These are phyloP conservation scores for Carex scoparia DNA, from an alignment of 176 grass and related monocot genomes.

Conservation along the genomic window DNA sequence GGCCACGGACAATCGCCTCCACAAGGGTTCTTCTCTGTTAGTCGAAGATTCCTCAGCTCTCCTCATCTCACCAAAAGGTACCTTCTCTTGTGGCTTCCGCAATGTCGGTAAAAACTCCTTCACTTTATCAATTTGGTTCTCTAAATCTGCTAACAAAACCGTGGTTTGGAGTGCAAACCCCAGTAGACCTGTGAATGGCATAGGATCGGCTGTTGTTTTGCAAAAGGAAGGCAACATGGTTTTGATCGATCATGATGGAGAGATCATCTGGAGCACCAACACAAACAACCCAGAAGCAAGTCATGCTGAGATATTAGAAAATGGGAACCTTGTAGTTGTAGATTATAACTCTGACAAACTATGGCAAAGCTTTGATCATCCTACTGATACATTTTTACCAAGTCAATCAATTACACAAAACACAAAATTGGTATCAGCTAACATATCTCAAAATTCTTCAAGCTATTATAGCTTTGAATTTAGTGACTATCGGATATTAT, in stretches of 20 bases:
- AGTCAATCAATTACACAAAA: slow-evolving; percentile 20
- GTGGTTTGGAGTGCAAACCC: slow-evolving; percentile 37
- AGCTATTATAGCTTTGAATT: slow-evolving; percentile 27
- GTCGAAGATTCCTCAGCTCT: slow-evolving; percentile 18
- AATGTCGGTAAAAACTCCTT: slow-evolving; percentile 28
- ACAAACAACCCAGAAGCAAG: not conserved
- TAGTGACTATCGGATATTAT: slow-evolving; percentile 22
- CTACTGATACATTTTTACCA: slow-evolving; percentile 30
- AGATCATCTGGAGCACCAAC: slow-evolving; percentile 34
- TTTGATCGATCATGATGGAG: slow-evolving; percentile 29
- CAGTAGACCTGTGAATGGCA: slow-evolving; percentile 1
- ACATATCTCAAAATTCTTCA: slow-evolving; percentile 8
- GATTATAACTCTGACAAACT: slow-evolving; percentile 5
- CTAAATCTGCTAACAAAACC: slow-evolving; percentile 15
- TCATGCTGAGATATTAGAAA: slow-evolving; percentile 12
- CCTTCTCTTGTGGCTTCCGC: slow-evolving; percentile 47
- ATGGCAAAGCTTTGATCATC: slow-evolving; percentile 32
- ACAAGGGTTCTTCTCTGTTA: slow-evolving; percentile 24
- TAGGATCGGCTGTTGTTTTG: slow-evolving; percentile 20
- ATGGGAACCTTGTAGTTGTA: slow-evolving; percentile 17
- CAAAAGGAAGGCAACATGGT: slow-evolving; percentile 33
- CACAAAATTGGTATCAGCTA: slow-evolving; percentile 24
- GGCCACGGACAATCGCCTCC: not conserved
- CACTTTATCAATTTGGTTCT: slow-evolving; percentile 57
- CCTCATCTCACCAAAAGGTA: slow-evolving; percentile 25